These are phyloP conservation scores for Penicillium desertorum DNA, from an alignment of 495 filamentous ascomycete genomes.

Conservation along the genomic window DNA sequence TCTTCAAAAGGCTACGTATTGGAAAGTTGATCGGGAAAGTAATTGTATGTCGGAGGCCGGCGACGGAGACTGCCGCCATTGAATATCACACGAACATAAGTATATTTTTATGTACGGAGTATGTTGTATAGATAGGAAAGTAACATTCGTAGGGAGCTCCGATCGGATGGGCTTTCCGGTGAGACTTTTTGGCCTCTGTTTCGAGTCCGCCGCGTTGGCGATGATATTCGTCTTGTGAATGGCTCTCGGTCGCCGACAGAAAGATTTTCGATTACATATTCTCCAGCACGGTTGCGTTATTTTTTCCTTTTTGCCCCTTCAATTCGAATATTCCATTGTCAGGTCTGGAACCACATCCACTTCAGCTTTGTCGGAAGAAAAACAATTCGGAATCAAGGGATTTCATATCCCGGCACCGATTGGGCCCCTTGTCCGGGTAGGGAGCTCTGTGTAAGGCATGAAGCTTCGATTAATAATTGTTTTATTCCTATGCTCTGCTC, in stretches of 20 bases:
- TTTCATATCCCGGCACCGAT: slow-evolving; percentile 1
- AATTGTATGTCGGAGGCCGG: slow-evolving; percentile 12
- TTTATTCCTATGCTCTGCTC: neutral
- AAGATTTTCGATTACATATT: slow-evolving; percentile 2
- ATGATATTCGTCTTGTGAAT: slow-evolving; percentile 24
- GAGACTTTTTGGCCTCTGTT: slow-evolving; percentile 6
- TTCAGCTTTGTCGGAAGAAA: neutral
- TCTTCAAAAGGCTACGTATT: neutral
- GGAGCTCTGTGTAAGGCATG: slow-evolving; percentile 4
- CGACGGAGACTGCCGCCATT: slow-evolving; percentile 25
- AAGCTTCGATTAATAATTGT: slow-evolving; percentile 12
- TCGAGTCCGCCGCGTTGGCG: slow-evolving; percentile 23
- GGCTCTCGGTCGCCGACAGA: slow-evolving; percentile 25
- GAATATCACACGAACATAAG: neutral
- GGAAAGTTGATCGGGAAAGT: slow-evolving; percentile 8
- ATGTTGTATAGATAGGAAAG: slow-evolving; percentile 2
- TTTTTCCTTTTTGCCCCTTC: slow-evolving; percentile 5
- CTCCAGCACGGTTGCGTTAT: slow-evolving; percentile 16
- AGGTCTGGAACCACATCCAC: slow-evolving; percentile 4
- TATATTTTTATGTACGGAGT: too few species aligned
- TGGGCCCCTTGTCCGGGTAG: slow-evolving; percentile 7
- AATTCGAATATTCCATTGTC: neutral
- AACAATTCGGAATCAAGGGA: slow-evolving; percentile 14
- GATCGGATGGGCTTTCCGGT: slow-evolving; percentile 11
- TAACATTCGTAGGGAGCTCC: neutral